Evolutionary conservation across 495 filamentous ascomycete species (phyloP).

Genomic region (Talaromyces liani): DNA sequence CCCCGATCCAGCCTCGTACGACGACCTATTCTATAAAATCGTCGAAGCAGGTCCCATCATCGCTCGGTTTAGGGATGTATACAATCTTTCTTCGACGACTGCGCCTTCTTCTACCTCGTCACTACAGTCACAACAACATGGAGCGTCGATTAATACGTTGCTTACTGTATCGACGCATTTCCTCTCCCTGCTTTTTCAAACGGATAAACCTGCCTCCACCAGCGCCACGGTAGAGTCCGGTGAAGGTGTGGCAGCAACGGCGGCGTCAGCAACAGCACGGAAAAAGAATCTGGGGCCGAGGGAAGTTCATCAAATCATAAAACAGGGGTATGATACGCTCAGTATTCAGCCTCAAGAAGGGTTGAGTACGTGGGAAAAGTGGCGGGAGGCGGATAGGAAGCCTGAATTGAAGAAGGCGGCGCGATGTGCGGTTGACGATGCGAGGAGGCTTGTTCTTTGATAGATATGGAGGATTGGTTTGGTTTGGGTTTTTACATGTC

Average conservation of each 20-base stretch:
- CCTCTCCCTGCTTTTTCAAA: conserved; percentile 66
- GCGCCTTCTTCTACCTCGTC: not conserved
- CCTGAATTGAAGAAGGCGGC: conserved; percentile 79
- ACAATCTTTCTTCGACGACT: conserved; percentile 22
- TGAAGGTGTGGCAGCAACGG: conserved; percentile 6
- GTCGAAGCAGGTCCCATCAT: conserved; percentile 86
- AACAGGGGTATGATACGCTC: conserved; percentile 90
- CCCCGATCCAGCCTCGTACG: conserved; percentile 81
- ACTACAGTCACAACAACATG: conserved; percentile 11
- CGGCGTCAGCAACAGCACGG: conserved; percentile 17
- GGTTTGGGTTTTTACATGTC: not conserved
- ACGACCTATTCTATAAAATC: conserved; percentile 97
- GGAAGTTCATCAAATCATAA: conserved; percentile 86
- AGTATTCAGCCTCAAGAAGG: conserved; percentile 80
- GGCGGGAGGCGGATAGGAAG: conserved; percentile 61
- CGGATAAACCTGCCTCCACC: conserved; percentile 24
- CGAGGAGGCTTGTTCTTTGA: conserved; percentile 32
- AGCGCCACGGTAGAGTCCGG: not conserved
- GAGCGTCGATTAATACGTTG: conserved; percentile 67
- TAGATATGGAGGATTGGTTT: not conserved
- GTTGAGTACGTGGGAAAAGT: conserved; percentile 66
- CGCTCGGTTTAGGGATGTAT: conserved; percentile 73
- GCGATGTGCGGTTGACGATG: conserved; percentile 56
- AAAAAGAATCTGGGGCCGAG: conserved; percentile 66
- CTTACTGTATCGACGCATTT: conserved; percentile 84